Evolutionary conservation across 176 grass and related monocot genomes (phyloP).

Genomic region (Eragrostis nindensis): DNA sequence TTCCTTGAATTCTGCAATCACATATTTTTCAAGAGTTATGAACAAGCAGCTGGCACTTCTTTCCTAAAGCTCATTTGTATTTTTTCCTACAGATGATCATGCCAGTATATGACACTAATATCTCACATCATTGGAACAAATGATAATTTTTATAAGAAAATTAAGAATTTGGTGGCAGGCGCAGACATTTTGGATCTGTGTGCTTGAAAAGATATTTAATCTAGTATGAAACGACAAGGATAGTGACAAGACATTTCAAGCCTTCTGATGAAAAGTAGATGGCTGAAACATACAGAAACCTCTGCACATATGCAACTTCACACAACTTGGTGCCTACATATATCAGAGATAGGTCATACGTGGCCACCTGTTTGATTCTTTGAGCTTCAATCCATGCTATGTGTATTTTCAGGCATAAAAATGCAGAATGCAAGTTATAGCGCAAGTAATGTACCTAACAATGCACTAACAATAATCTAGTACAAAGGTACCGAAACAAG

Average conservation of each 20-base stretch:
- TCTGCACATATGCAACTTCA: conserved; percentile 15
- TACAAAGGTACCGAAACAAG: not conserved
- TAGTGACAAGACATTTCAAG: conserved; percentile 1
- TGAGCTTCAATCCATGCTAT: conserved; percentile 17
- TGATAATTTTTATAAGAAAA: conserved; percentile 17
- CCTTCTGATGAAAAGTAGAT: conserved; percentile 1
- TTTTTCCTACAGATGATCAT: conserved; percentile 31
- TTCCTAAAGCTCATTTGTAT: conserved; percentile 14
- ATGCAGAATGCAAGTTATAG: conserved; percentile 25
- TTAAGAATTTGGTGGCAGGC: not conserved
- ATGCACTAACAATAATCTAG: conserved; percentile 11
- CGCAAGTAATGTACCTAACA: not conserved
- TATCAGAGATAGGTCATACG: not conserved
- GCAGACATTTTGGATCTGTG: not conserved
- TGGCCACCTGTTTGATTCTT: conserved; percentile 7
- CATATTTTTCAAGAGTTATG: conserved; percentile 26
- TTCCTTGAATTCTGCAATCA: conserved; percentile 94
- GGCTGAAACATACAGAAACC: not conserved
- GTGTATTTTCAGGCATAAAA: conserved; percentile 25
- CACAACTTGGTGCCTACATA: not conserved
- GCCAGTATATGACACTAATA: conserved; percentile 9
- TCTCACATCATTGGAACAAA: conserved; percentile 16
- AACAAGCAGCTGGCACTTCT: conserved; percentile 26
- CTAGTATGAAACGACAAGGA: not conserved
- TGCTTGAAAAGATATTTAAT: not conserved